Evolutionary conservation across 352 stramenopile genomes (phyloP), one percentile per base, ranked within the genome.

Genomic region (Pythium aquatile): DNA sequence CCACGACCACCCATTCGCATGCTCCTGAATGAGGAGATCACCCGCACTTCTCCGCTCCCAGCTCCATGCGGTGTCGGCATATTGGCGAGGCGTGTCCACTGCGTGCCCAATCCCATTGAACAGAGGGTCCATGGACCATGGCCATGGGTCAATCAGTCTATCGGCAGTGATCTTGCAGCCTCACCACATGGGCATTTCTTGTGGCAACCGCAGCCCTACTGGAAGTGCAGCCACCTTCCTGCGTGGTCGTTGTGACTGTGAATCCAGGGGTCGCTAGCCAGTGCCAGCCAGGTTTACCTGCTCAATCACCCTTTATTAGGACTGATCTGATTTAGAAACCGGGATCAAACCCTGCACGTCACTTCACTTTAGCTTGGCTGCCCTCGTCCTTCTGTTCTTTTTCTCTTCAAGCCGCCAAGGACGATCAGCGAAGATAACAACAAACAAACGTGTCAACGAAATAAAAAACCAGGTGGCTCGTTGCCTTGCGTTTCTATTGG

Each of bases 291-390:
- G 42, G 28, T 49, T 28, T 17, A 49, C 42, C 40, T 11, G 40
- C 40, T 47, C 40, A 47, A 2, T 11, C 17, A 49, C 42, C 42
- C 42, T 49, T 28, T 49, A 49, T 49, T 49, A 49, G 42, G 42
- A 24, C n/a, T 49, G 17, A 49, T 49, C 42, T 49, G 42, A 49
- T 49, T 49, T 49, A 49, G 42, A 49, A 49, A 49, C 42, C 42
- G 9, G 42, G 42, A 28, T 28, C 42, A 28, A 49, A 6, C 40
- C 8, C 5, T 49, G 42, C 42, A 49, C 42, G 42, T 49, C 42
- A 49, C 42, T 49, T 49, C 42, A 28, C 42, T 17, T 28, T 49
- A 13, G 37, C 37, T 13, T 42, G 37, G 37, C 37, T 42, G 10
- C 42, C 16, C 42, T 49, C 42, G 42, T 49, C 42, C 42, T 49